These are phyloP conservation scores for Trichoderma hamatum DNA, from an alignment of 2,329 filamentous ascomycete species.

Conservation along the genomic window DNA sequence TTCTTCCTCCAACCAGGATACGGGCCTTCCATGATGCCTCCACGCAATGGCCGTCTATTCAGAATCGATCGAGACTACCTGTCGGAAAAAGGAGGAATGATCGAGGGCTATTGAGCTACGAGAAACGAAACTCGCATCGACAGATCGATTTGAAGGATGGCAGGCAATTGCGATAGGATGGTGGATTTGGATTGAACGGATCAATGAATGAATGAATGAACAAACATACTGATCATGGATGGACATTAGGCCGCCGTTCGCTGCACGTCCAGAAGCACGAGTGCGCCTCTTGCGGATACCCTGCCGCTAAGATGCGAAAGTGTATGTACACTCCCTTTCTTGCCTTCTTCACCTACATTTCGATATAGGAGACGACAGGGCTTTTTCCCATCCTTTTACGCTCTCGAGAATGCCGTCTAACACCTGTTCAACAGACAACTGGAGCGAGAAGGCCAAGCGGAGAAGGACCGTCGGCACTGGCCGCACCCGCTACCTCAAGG, in stretches of 20 bases:
- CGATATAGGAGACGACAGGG: not conserved
- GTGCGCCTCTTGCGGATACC: slow-evolving; percentile 94
- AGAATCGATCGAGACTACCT: slow-evolving; percentile 18
- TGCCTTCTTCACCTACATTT: not conserved
- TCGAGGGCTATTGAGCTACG: slow-evolving; percentile 16
- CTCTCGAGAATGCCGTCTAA: slow-evolving; percentile 18
- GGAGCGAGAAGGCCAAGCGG: slow-evolving; percentile 99
- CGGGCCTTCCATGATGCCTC: slow-evolving; percentile 12
- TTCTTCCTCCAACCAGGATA: slow-evolving; percentile 20
- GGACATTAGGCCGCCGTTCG: slow-evolving; percentile 77
- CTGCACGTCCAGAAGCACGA: slow-evolving; percentile 99
- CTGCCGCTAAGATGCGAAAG: slow-evolving; percentile 95
- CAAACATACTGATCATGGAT: slow-evolving; percentile 34
- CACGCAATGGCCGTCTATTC: not conserved
- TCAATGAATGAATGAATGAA: slow-evolving; percentile 24
- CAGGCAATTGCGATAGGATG: slow-evolving; percentile 9
- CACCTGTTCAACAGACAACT: slow-evolving; percentile 74
- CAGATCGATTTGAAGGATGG: slow-evolving; percentile 1
- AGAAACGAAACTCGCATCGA: not conserved
- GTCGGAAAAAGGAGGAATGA: slow-evolving; percentile 23
- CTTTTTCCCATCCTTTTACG: not conserved
- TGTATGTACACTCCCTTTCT: slow-evolving; percentile 67
- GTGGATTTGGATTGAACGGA: not conserved
- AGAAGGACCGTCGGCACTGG: slow-evolving; percentile 99
- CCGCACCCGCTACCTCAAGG: slow-evolving; percentile 93